Conservation (phyloP, 2,329 filamentous ascomycete genomes). For the Botrytis byssoidea region DNA sequence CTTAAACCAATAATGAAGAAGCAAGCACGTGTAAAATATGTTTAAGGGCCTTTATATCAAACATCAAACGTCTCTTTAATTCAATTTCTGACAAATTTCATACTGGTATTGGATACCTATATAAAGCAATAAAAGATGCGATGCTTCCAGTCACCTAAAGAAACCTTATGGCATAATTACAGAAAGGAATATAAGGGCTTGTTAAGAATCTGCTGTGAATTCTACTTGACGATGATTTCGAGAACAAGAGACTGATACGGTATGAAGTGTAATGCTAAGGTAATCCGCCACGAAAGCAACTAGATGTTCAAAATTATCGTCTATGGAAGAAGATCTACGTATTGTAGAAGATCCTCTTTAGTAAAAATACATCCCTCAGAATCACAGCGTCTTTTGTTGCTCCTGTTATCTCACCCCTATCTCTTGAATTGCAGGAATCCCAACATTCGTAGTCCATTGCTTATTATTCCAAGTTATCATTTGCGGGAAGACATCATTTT, state of each 20-base stretch:
- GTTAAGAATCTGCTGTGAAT: background rate
- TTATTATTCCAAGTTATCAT: fast-evolving
- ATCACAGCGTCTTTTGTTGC: background rate
- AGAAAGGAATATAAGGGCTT: background rate
- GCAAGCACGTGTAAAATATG: background rate
- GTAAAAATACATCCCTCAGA: background rate
- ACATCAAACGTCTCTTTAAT: background rate
- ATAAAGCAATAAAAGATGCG: fast-evolving
- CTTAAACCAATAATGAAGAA: background rate
- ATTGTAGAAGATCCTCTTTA: background rate
- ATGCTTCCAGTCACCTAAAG: background rate
- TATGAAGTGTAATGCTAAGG: background rate
- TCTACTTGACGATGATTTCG: background rate
- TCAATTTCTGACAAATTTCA: fast-evolving
- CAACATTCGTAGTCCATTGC: background rate
- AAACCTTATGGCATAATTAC: fast-evolving
- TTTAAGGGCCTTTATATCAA: background rate
- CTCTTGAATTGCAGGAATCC: background rate
- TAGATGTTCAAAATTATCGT: fast-evolving
- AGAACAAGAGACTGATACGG: background rate
- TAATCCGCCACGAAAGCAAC: fast-evolving
- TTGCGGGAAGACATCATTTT: background rate
- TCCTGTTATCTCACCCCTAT: background rate
- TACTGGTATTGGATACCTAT: background rate
- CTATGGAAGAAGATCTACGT: background rate